Base-by-base conservation (phyloP, 1,284 basidiomycete species). In the Psilocybe mexicana region DNA sequence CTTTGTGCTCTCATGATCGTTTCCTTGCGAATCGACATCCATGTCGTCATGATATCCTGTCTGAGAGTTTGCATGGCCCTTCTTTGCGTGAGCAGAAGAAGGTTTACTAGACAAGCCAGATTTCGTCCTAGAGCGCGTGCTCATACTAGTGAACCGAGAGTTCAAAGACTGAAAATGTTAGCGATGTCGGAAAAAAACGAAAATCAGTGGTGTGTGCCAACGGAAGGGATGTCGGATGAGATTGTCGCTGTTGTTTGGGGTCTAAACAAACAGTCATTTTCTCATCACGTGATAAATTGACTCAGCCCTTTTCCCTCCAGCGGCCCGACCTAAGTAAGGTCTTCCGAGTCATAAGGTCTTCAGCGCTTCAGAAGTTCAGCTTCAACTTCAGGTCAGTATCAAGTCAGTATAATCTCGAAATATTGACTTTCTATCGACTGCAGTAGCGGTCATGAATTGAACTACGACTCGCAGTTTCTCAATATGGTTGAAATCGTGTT, bases 111-210 rank as follows among this genome's bases (percentile, higher is more conserved):
- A 42, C 1, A 64, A 47, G 1, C 63, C 67, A 44, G 69, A 62
- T 33, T 73, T 73, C 40, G 74, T 72, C 50, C 74, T 76, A 25
- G 80, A 70, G 61, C 81, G 81, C 58, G 76, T 77, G 57, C 77
- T 78, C 81, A 83, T 82, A 60, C 18, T 57, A 25, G 50, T 7
- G 47, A 36, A 33, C 44, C 11, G 45, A n/a, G 24, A 12, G 33
- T 10, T 51, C 11, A 38, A 46, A 11, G 18, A 25, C 40, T 46
- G 54, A 43, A 47, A 43, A 38, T 36, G 35, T 43, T 28, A 11
- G 43, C 40, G 55, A 30, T 52, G 55, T 43, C 38, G 55, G 43
- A 43, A 24, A 44, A 43, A 28, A 35, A n/a, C 35, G 45, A 56
- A 56, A 56, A 33, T 33, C 30, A 8, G 30, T 33, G 30, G 12